Conservation (phyloP, 371 early-diverging fungal genomes). For the Rhizopus delemar region DNA sequence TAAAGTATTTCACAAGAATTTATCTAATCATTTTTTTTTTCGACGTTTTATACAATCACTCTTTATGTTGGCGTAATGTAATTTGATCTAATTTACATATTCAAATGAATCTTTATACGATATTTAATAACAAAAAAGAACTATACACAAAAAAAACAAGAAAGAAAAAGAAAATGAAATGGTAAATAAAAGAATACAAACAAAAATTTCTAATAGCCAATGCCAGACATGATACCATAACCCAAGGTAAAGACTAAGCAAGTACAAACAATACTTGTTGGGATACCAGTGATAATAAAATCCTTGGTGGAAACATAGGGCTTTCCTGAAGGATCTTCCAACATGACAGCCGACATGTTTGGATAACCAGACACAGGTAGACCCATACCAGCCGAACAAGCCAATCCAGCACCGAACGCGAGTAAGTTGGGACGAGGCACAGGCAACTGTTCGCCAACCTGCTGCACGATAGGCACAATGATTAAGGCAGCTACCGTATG, state of each 20-base stretch:
- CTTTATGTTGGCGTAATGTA: too few relatives aligned
- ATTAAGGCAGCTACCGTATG: constrained; percentile 93
- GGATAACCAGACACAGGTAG: constrained; percentile 94
- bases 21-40: too few relatives aligned
- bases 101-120: too few relatives aligned
- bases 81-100: too few relatives aligned
- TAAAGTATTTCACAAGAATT: too few relatives aligned
- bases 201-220: constrained; percentile 45
- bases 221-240: constrained; percentile 63
- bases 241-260: constrained; percentile 73
- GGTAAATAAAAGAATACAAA: neutral
- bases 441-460: constrained; percentile 72
- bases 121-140: neutral
- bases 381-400: constrained; percentile 52
- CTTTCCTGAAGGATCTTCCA: constrained; percentile 86
- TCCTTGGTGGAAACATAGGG: constrained; percentile 84
- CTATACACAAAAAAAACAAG: neutral
- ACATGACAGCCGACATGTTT: constrained; percentile 93
- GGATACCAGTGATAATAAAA: constrained; percentile 84
- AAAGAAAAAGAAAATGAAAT: neutral
- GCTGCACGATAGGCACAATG: constrained; percentile 77
- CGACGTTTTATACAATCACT: too few relatives aligned
- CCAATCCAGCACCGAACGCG: constrained; percentile 73
- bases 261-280: constrained; percentile 72
- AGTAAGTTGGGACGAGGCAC: constrained; percentile 84